Evolutionary conservation across 208 protist genomes (phyloP).

Genomic region (Wallacemonas sp.): DNA sequence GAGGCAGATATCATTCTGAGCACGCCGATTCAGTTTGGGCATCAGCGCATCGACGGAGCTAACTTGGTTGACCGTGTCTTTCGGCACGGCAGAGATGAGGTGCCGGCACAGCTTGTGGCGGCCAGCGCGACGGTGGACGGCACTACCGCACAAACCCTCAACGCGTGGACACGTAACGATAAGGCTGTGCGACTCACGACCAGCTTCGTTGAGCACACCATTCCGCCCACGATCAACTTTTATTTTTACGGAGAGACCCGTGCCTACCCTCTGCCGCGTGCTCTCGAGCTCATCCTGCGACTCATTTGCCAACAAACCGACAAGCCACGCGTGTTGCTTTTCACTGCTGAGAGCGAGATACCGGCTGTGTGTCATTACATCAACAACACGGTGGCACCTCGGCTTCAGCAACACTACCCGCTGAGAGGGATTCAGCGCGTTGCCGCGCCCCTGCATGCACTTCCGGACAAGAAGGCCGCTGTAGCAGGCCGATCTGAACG

Average conservation of each 20-base stretch:
- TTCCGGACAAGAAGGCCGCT: too few species aligned
- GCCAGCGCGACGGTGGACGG: constrained; percentile 86
- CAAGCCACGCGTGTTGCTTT: constrained; percentile 74
- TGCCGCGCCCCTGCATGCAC: constrained; percentile 32
- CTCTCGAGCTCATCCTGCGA: constrained; percentile 53
- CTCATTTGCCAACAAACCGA: constrained; percentile 71
- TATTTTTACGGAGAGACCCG: constrained; percentile 68
- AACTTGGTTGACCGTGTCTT: constrained; percentile 84
- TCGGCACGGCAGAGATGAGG: constrained; percentile 68
- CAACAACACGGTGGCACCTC: constrained; percentile 13
- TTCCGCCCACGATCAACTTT: constrained; percentile 76
- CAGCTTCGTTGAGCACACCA: constrained; percentile 87
- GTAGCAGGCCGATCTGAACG: too few species aligned
- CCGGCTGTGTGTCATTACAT: constrained; percentile 39
- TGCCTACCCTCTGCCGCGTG: constrained; percentile 36
- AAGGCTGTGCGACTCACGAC: constrained; percentile 86
- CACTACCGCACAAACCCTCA: constrained; percentile 79
- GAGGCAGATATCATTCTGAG: constrained; percentile 81
- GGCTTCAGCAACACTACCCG: constrained; percentile 12
- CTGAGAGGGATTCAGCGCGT: constrained; percentile 21
- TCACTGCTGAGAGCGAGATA: constrained; percentile 44
- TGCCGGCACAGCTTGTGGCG: constrained; percentile 85
- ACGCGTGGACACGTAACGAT: constrained; percentile 89
- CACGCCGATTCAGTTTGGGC: constrained; percentile 23
- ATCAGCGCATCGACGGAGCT: constrained; percentile 52